These are phyloP conservation scores for Trypanosomatidae sp. DNA, from an alignment of 208 protist species.

Conservation along the genomic window DNA sequence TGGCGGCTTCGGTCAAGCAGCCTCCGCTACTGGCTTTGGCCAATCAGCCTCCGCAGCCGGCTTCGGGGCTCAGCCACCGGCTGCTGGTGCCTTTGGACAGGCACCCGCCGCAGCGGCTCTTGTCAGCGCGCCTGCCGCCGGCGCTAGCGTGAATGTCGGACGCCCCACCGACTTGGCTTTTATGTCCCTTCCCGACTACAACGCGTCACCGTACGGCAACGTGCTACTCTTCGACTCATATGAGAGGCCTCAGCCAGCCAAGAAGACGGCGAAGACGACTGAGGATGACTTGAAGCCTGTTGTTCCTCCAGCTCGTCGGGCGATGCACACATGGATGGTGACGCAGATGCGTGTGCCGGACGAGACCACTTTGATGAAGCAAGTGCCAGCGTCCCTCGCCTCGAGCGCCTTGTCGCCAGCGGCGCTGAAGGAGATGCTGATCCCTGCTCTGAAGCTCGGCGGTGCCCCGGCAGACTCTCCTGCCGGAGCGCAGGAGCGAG, in stretches of 20 bases:
- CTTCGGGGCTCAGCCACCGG: conserved; percentile 5
- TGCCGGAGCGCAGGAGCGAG: background rate
- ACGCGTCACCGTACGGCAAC: conserved; percentile 73
- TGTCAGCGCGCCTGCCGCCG: conserved; percentile 3
- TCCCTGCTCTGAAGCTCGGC: conserved; percentile 47
- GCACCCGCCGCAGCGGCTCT: conserved; percentile 4
- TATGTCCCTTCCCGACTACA: conserved; percentile 79
- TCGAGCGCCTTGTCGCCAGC: conserved; percentile 50
- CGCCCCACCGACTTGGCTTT: conserved; percentile 47
- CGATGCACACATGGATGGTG: conserved; percentile 29
- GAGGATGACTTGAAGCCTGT: conserved; percentile 18
- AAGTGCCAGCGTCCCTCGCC: conserved; percentile 43
- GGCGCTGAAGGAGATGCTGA: conserved; percentile 61
- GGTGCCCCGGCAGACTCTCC: background rate
- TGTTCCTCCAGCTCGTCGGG: conserved; percentile 24
- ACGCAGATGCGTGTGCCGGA: conserved; percentile 27
- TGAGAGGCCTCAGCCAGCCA: conserved; percentile 43
- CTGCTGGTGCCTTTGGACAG: conserved; percentile 25
- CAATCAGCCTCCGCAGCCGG: conserved; percentile 17
- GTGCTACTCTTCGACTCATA: conserved; percentile 71
- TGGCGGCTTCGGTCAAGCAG: conserved; percentile 48
- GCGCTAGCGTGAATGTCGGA: conserved; percentile 19
- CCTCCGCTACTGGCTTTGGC: conserved; percentile 38
- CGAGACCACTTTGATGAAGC: conserved; percentile 24
- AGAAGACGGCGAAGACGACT: conserved; percentile 18